Base-by-base conservation (phyloP, 1,284 basidiomycete genomes). In the Rhodotorula sp. region DNA sequence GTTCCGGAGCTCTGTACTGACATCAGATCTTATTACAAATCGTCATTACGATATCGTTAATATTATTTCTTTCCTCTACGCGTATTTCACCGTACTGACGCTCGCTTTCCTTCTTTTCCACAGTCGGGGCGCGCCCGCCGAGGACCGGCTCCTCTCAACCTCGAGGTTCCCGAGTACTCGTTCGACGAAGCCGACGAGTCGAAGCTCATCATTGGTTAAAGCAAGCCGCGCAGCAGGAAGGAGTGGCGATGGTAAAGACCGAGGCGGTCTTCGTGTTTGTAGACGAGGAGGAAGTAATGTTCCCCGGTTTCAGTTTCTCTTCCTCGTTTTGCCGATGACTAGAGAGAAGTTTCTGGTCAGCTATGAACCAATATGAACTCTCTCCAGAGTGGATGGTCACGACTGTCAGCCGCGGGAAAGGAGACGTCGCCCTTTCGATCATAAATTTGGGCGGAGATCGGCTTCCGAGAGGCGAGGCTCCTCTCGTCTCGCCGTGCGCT, bases 131-230 rank as follows among this genome's bases (percentile, higher is more conserved):
- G 77, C 28, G 73, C 76, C 16, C 68, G 78, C 18, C 66, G 76
- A n/a, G 78, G 78, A 15, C 78, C 78, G 26, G 78, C 81, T 52
- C 82, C 81, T 14, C 79, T 95, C 79, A 99, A 99, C 85, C 87
- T 99, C 77, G 95, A 98, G 83, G 87, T 98, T 91, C 76, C 77
- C 31, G 85, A 85, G 77, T 90, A 97, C 83, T 87, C 89, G 77
- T 91, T 97, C 86, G 89, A 89, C 80, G 93, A 94, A 58, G 90
- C 83, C 64, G 92, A 93, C 76, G 88, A 87, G 79, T 49, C 59
- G 38, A 95, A 97, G 85, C 85, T 98, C 77, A 82, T 95, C 81
- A 88, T 98, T 81, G 95, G 95, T 87, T 98, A 43, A 58, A 43
- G 12, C 38, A 43, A 43, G 38, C 12, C 38, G 38, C 10, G 38